Conservation (phyloP, 2,329 filamentous ascomycete species). For the Juglanconis sp. region DNA sequence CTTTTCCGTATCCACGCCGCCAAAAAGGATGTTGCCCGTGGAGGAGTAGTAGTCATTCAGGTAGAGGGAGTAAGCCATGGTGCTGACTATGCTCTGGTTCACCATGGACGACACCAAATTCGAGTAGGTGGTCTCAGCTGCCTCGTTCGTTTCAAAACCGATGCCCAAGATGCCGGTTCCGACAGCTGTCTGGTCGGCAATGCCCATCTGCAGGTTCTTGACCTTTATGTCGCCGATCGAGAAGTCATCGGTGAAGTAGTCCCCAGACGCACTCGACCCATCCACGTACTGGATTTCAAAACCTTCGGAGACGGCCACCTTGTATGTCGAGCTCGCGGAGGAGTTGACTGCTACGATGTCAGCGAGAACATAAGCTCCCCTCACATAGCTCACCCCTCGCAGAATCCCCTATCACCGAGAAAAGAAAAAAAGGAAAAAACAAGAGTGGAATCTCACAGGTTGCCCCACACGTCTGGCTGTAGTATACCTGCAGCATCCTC, state of each 20-base stretch:
- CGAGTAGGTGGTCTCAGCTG: constrained; percentile 40
- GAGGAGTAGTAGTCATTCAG: constrained; percentile 52
- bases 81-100: constrained; percentile 57
- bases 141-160: constrained; percentile 51
- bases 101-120: constrained; percentile 66
- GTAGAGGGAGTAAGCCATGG: constrained; percentile 68
- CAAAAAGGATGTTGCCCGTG: constrained; percentile 64
- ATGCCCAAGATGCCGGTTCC: constrained; percentile 57
- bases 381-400: background rate
- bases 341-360: constrained; percentile 34
- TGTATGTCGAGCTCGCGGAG: constrained; percentile 45
- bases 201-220: constrained; percentile 52
- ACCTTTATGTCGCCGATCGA: constrained; percentile 48
- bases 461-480: constrained; percentile 34
- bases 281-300: constrained; percentile 63
- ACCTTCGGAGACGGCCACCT: constrained; percentile 36
- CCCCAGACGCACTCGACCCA: constrained; percentile 48
- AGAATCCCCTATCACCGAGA: background rate
- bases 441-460: constrained; percentile 35
- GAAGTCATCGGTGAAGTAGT: constrained; percentile 58
- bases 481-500: constrained; percentile 29
- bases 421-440: no score
- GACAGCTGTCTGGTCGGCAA: constrained; percentile 46
- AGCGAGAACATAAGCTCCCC: background rate
- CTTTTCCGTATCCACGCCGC: constrained; percentile 66